Percentiles rank a stretch among this genome's conserved stretches.
phyloP scores from a whole-genome alignment of 495 filamentous ascomycete genomes.

The Geoglossum glabrum region DNA sequence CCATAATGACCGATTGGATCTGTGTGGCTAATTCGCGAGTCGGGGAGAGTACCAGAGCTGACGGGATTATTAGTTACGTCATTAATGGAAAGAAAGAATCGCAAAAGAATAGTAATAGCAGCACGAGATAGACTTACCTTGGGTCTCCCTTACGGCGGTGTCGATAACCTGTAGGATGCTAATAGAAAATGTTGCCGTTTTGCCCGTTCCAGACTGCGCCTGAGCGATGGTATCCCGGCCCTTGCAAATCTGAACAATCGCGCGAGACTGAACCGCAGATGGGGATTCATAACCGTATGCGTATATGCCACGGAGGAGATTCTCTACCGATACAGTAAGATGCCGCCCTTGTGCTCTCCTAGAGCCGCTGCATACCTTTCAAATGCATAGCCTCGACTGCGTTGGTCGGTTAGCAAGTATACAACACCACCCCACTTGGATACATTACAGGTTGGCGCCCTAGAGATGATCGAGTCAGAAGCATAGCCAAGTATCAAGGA shows the following conservation, averaged over 20 bases:
- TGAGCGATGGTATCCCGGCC: slow-evolving; percentile 98
- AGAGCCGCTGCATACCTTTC: slow-evolving; percentile 31
- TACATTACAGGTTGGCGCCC: slow-evolving; percentile 30
- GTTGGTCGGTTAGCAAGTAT: slow-evolving; percentile 6
- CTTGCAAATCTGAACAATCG: slow-evolving; percentile 97
- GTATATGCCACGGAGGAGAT: slow-evolving; percentile 90
- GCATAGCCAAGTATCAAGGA: neutral
- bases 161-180: slow-evolving; percentile 97
- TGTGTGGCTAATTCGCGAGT: slow-evolving; percentile 96
- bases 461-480: slow-evolving; percentile 32
- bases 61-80: neutral
- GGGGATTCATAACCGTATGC: slow-evolving; percentile 97
- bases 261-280: slow-evolving; percentile 88
- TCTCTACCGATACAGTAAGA: slow-evolving; percentile 31
- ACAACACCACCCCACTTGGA: slow-evolving; percentile 13
- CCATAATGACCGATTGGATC: slow-evolving; percentile 97
- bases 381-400: slow-evolving; percentile 52
- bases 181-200: slow-evolving; percentile 98
- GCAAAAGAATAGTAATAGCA: neutral
- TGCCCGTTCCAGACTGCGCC: slow-evolving; percentile 97
- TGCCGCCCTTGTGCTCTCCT: neutral
- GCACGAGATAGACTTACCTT: slow-evolving; percentile 20
- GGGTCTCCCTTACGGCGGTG: slow-evolving; percentile 76
- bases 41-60: slow-evolving; percentile 77
- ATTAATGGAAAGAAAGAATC: neutral